phyloP scores from a whole-genome alignment of 2,329 filamentous ascomycete genomes.

The Fonsecaea pugnacius region DNA sequence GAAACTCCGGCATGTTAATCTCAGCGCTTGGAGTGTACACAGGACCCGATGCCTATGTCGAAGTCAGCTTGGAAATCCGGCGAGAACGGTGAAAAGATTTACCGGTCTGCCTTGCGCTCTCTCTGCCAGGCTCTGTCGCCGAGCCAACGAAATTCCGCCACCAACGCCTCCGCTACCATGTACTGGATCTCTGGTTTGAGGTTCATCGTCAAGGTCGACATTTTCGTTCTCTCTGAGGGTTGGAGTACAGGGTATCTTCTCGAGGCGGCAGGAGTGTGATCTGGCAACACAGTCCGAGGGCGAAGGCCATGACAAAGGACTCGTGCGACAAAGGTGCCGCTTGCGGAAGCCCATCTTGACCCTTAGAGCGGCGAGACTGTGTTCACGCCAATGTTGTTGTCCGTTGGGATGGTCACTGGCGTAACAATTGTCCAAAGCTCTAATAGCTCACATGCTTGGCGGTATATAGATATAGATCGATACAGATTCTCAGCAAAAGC shows the following conservation, averaged over 20 bases:
- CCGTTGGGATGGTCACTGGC: too few relatives aligned
- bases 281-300: not conserved
- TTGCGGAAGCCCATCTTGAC: not conserved
- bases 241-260: too few relatives aligned
- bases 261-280: not conserved
- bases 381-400: not conserved
- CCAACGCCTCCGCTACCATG: conserved; percentile 4
- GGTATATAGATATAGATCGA: not conserved
- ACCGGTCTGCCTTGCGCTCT: not conserved
- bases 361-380: not conserved
- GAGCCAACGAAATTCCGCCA: conserved; percentile 2
- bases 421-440: too few relatives aligned
- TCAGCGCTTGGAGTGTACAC: conserved; percentile 1
- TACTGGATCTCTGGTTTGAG: conserved; percentile 4
- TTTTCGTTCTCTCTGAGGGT: not conserved
- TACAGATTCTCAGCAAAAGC: not conserved
- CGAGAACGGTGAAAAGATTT: not conserved
- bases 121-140: not conserved
- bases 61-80: not conserved
- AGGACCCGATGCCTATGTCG: not conserved
- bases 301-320: not conserved
- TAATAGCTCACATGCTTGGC: not conserved
- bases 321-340: not conserved
- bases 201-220: not conserved
- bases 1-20: conserved; percentile 1